Conservation (phyloP, 2,329 filamentous ascomycete genomes). For the Colletotrichum cereale region DNA sequence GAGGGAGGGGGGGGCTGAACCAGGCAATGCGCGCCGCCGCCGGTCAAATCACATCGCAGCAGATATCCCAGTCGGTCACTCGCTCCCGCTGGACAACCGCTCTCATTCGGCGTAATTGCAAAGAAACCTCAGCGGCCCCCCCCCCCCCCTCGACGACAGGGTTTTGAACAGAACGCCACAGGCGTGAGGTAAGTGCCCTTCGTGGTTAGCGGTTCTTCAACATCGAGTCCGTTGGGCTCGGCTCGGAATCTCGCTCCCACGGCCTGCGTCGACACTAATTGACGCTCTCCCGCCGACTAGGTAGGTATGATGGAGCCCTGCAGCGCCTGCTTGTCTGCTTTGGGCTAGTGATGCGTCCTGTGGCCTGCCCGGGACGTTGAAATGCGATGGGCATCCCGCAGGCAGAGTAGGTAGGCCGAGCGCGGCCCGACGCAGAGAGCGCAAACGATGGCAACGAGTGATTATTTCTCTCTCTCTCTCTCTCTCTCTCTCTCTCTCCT, state of each 20-base stretch:
- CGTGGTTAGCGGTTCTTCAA: constrained; percentile 32
- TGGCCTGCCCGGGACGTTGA: not conserved
- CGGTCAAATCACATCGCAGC: not conserved
- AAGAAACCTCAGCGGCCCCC: not conserved
- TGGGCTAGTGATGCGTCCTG: constrained; percentile 10
- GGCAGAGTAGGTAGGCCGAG: not conserved
- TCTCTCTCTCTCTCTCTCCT: too few relatives aligned
- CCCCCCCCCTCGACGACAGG: constrained; percentile 1
- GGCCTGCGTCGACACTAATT: constrained; percentile 11
- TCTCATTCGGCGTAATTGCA: too few relatives aligned
- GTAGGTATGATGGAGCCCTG: constrained; percentile 9
- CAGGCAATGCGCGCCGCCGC: not conserved
- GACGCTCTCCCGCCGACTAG: constrained; percentile 20
- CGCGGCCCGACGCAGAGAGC: not conserved
- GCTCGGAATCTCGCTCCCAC: not conserved
- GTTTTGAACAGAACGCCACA: constrained; percentile 20
- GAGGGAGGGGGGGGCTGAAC: not conserved
- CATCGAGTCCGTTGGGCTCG: constrained; percentile 5
- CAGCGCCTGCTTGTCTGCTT: not conserved
- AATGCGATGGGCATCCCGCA: not conserved
- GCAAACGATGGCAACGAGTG: not conserved
- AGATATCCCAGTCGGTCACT: not conserved
- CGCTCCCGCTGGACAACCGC: not conserved
- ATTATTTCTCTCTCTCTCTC: too few relatives aligned
- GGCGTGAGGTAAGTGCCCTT: constrained; percentile 4